Percentiles rank a stretch among this genome's conserved stretches.
Evolutionary conservation across 2,329 filamentous ascomycete species (phyloP).

Genomic region (Atkinsonella texensis): DNA sequence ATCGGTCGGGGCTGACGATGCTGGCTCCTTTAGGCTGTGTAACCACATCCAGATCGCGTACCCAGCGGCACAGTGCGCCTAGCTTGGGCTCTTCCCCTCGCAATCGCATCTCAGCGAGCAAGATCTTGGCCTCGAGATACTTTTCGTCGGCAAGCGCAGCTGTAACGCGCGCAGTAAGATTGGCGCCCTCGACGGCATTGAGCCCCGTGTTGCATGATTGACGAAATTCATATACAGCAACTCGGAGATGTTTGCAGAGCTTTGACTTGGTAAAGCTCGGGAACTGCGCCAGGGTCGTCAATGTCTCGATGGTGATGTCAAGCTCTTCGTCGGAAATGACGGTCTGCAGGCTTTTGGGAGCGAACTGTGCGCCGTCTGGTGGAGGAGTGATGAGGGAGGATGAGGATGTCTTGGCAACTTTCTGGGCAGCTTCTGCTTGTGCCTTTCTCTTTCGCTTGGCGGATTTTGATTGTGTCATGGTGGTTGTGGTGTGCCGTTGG

Average conservation of each 20-base stretch:
- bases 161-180: conserved; percentile 54
- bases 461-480: conserved; percentile 24
- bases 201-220: conserved; percentile 56
- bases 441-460: conserved; percentile 33
- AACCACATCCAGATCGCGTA: conserved; percentile 57
- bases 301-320: conserved; percentile 54
- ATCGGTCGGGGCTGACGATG: conserved; percentile 21
- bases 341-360: conserved; percentile 38
- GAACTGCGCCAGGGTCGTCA: conserved; percentile 44
- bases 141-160: conserved; percentile 53
- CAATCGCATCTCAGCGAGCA: conserved; percentile 59
- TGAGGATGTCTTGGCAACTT: conserved; percentile 24
- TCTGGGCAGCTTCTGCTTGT: conserved; percentile 23
- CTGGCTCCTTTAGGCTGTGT: conserved; percentile 37
- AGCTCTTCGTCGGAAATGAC: conserved; percentile 53
- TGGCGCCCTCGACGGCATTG: conserved; percentile 45
- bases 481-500: not conserved
- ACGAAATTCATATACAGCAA: conserved; percentile 56
- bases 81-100: conserved; percentile 53
- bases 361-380: conserved; percentile 22
- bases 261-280: conserved; percentile 56
- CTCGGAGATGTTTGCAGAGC: conserved; percentile 52
- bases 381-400: conserved; percentile 20
- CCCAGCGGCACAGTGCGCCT: conserved; percentile 60
- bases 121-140: conserved; percentile 50